A percentile compares a stretch with the other conserved stretches of the same genome.
These are phyloP conservation scores for Raffaelea arxii DNA, from an alignment of 2,329 filamentous ascomycete genomes.

Conservation along the genomic window DNA sequence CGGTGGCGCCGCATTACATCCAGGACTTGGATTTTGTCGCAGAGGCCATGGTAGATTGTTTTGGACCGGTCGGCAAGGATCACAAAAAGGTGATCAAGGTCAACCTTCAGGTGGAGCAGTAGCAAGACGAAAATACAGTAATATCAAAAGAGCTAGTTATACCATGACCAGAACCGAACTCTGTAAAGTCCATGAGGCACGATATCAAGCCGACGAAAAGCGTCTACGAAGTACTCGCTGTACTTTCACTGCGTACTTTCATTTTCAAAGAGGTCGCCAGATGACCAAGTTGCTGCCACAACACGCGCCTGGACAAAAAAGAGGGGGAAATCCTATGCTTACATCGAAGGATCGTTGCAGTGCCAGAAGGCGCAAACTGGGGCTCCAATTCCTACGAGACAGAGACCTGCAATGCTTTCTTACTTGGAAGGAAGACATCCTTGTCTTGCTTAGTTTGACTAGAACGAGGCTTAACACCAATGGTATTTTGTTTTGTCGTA, in stretches of 20 bases:
- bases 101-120: slow-evolving; percentile 2
- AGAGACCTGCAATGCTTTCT: not conserved
- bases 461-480: not conserved
- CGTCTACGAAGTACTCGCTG: not conserved
- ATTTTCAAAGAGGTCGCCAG: not conserved
- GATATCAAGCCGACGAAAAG: not conserved
- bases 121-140: too few species aligned
- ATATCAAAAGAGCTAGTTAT: too few species aligned
- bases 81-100: slow-evolving; percentile 11
- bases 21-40: slow-evolving; percentile 6
- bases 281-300: not conserved
- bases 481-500: not conserved
- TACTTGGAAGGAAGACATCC: not conserved
- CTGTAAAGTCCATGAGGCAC: not conserved
- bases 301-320: not conserved
- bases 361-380: too few species aligned
- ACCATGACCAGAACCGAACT: too few species aligned
- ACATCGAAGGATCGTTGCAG: not conserved
- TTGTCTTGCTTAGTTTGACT: not conserved
- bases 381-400: too few species aligned
- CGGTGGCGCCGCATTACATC: not conserved
- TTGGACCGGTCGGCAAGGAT: slow-evolving; percentile 7
- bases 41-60: slow-evolving; percentile 8
- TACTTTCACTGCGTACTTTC: not conserved
- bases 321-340: not conserved